Base-by-base conservation (phyloP, 495 filamentous ascomycete genomes). In the Penicillium chermesinum region DNA sequence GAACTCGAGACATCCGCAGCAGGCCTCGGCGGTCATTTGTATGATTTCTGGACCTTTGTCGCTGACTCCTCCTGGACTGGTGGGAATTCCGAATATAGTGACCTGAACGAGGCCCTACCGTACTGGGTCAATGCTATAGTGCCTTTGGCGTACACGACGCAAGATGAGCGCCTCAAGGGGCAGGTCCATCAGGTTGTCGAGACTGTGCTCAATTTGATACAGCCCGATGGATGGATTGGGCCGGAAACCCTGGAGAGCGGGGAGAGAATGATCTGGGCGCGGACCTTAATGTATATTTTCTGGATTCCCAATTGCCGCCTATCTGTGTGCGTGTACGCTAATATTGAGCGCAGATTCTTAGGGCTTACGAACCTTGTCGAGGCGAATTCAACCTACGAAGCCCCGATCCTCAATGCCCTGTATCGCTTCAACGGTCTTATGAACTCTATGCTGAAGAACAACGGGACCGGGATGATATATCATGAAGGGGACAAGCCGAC, bases 71-170 rank as follows among this genome's bases (percentile, higher is more conserved):
- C 62, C 13, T 86, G 79, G 80, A 51, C 79, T 8, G 81, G 81
- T 2, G 76, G 78, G 1, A 60, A 62, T 16, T 55, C 65, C 5
- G 80, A 85, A 55, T 86, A 86, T 46, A 81, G 76, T 36, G 58
- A 58, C 6, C 65, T 85, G 2, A 71, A 82, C 46, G 82, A 86
- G 62, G 74, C 72, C 0, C 69, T 76, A 2, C 80, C 81, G 1
- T 85, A 86, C 56, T 86, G 81, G 83, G 75, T 83, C 48, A 85
- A 85, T 52, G 76, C 76, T 17, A 63, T 85, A 3, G 83, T 86
- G 2, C 80, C 82, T 10, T 68, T 85, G n/a, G 79, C 83, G 12
- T 85, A 77, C 54, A 63, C 64, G 0, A 58, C 82, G 10, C 66
- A 81, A 40, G 75, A 85, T 53, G 47, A 61, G 1, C 55, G 77